Base-by-base conservation (phyloP, 192 early-diverging fungal genomes). In the Radiomyces spectabilis region DNA sequence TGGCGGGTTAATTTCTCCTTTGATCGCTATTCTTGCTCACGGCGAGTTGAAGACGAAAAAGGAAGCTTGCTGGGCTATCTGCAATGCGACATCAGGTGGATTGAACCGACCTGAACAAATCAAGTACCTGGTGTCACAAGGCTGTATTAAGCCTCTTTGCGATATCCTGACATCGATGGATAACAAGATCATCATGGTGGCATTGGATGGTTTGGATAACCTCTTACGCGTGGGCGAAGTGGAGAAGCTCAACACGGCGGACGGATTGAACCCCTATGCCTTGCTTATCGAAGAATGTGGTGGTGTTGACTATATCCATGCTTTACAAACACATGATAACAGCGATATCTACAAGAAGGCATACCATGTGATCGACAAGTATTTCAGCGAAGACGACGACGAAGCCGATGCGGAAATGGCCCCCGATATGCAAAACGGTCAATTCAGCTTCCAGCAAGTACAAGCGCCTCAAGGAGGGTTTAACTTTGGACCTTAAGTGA, bases 51-150 rank as follows among this genome's bases (percentile, higher is more conserved):
- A 97, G 78, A 95, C 91, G 59, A 94, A 94, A 70, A 97, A 97
- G 72, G 96, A 99, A 63, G 96, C 96, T 25, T 99, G 96, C 80
- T 99, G 96, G 96, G 96, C 96, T 30, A 87, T 99, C 35, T 97
- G 94, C 6, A 97, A 99, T 57, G 96, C 96, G 8, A 96, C 93
- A 3, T 92, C 95, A n/a, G 92, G 94, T 22, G 88, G 86, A 4
- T 76, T 95, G 16, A 80, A 85, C 56, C 82, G 86, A 58, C 94
- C 95, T 27, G 89, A 94, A 15, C 94, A 95, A 69, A 95, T 99
- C 66, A 83, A 83, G 60, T 94, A 92, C 68, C 76, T 99, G 27
- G 96, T 97, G 31, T 63, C 75, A 41, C 89, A 93, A 63, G 96
- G 95, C 8, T 85, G 85, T 72, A 97, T 99, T 65, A 89, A 87